These are phyloP conservation scores for Citrus trifoliata DNA, from an alignment of 345 rosid species.

Conservation along the genomic window DNA sequence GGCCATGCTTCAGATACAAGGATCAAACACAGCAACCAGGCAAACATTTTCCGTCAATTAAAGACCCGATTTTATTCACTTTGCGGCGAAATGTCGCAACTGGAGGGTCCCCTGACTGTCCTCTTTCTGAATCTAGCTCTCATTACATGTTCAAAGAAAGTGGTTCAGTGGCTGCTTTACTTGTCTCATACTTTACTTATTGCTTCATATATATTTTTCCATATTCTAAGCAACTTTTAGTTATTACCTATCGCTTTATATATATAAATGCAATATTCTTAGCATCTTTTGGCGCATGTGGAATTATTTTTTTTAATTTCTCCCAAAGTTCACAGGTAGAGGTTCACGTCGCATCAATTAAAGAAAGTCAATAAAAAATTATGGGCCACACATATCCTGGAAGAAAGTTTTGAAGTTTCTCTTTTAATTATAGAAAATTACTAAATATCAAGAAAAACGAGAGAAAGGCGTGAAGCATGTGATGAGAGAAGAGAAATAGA, in stretches of 20 bases:
- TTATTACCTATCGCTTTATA: neutral
- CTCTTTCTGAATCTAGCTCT: neutral
- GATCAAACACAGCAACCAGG: constrained; percentile 12
- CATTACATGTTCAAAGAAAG: constrained; percentile 2
- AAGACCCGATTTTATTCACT: neutral
- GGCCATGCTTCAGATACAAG: constrained; percentile 17
- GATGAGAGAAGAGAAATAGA: too few species aligned
- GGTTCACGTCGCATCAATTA: neutral
- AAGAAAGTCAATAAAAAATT: neutral
- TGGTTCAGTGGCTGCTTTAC: constrained; percentile 18
- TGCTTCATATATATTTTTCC: neutral
- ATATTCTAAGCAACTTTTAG: neutral
- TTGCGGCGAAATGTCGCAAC: constrained; percentile 5
- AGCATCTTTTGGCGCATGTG: neutral
- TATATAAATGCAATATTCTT: neutral
- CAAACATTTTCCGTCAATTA: constrained; percentile 16
- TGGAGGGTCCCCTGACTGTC: constrained; percentile 9
- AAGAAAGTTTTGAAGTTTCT: too few species aligned
- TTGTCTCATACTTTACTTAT: constrained; percentile 5
- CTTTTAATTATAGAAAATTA: too few species aligned
- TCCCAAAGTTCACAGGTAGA: neutral
- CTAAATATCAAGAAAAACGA: too few species aligned
- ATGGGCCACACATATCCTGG: neutral
- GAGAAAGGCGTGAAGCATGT: too few species aligned
- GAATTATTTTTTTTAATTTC: neutral